phyloP scores from a whole-genome alignment of 148 eudicot genomes.

The Nepenthes gracilis region DNA sequence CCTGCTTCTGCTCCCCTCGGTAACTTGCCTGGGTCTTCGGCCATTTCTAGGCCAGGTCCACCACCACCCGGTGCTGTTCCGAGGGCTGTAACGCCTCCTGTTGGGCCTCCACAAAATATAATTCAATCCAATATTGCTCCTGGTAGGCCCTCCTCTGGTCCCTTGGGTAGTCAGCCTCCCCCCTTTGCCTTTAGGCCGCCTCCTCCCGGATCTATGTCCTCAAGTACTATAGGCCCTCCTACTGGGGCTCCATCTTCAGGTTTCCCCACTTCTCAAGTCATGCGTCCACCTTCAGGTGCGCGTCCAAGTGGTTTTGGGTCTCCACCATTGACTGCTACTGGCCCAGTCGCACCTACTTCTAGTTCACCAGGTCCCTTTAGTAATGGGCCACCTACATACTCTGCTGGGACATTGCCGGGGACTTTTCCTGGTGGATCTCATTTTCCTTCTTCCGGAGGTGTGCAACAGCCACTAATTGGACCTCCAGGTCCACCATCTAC shows the following conservation, averaged over 20 bases:
- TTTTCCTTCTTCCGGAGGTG: slow-evolving; percentile 41
- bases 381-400: slow-evolving; percentile 58
- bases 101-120: slow-evolving; percentile 38
- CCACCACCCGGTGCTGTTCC: slow-evolving; percentile 75
- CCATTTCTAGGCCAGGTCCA: slow-evolving; percentile 50
- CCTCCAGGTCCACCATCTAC: slow-evolving; percentile 23
- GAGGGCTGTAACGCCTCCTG: slow-evolving; percentile 35
- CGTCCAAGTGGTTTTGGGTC: slow-evolving; percentile 50
- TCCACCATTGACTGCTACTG: slow-evolving; percentile 23
- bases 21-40: slow-evolving; percentile 31
- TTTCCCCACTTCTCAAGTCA: slow-evolving; percentile 24
- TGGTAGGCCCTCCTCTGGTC: slow-evolving; percentile 42
- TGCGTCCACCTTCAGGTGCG: slow-evolving; percentile 22
- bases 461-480: slow-evolving; percentile 40
- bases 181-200: slow-evolving; percentile 52
- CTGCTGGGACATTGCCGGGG: slow-evolving; percentile 35
- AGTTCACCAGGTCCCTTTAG: slow-evolving; percentile 24
- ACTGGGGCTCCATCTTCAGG: slow-evolving; percentile 23
- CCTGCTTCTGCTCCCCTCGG: slow-evolving; percentile 22
- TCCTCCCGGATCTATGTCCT: slow-evolving; percentile 3
- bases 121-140: slow-evolving; percentile 31
- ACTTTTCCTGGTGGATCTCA: slow-evolving; percentile 38
- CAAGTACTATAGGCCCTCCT: slow-evolving; percentile 13
- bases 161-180: slow-evolving; percentile 32
- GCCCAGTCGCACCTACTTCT: slow-evolving; percentile 24